Evolutionary conservation across 805 yeast species (phyloP).

Genomic region (Candida dendrica): DNA sequence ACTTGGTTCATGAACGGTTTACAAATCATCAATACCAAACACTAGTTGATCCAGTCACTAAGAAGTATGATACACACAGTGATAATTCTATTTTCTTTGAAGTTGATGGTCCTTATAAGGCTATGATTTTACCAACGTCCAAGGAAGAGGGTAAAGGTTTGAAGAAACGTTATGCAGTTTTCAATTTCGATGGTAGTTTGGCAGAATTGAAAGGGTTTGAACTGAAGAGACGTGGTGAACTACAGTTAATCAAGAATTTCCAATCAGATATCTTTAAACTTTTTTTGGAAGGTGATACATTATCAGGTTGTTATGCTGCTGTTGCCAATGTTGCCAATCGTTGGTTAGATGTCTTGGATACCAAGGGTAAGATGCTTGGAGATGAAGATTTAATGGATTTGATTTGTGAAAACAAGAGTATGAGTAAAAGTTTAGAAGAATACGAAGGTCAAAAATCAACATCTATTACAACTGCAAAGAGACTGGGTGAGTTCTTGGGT

Average conservation of each 20-base stretch:
- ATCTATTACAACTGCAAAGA: constrained; percentile 88
- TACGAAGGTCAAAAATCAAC: constrained; percentile 90
- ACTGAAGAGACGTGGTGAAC: constrained; percentile 92
- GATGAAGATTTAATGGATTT: constrained; percentile 91
- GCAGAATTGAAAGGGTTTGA: constrained; percentile 98
- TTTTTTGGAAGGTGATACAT: constrained; percentile 75
- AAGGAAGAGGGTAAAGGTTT: constrained; percentile 96
- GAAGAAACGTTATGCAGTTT: constrained; percentile 95
- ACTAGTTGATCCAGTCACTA: constrained; percentile 58
- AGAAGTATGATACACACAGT: constrained; percentile 67
- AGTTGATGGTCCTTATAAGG: constrained; percentile 97
- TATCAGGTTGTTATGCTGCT: constrained; percentile 76
- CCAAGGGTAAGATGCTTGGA: constrained; percentile 79
- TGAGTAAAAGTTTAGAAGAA: constrained; percentile 87
- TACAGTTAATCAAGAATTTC: constrained; percentile 86
- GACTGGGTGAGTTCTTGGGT: constrained; percentile 92
- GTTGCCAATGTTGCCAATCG: constrained; percentile 92
- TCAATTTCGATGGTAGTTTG: constrained; percentile 85
- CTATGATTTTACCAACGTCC: constrained; percentile 95
- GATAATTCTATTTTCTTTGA: constrained; percentile 96
- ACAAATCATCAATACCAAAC: constrained; percentile 95
- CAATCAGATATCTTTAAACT: constrained; percentile 91
- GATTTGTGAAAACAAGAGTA: constrained; percentile 92
- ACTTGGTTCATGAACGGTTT: constrained; percentile 81
- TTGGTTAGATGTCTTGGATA: constrained; percentile 91